Evolutionary conservation across 225 moss, liverwort and hornwort genomes (phyloP), one percentile per base, ranked within the genome.

Genomic region (Pleurozium schreberi): DNA sequence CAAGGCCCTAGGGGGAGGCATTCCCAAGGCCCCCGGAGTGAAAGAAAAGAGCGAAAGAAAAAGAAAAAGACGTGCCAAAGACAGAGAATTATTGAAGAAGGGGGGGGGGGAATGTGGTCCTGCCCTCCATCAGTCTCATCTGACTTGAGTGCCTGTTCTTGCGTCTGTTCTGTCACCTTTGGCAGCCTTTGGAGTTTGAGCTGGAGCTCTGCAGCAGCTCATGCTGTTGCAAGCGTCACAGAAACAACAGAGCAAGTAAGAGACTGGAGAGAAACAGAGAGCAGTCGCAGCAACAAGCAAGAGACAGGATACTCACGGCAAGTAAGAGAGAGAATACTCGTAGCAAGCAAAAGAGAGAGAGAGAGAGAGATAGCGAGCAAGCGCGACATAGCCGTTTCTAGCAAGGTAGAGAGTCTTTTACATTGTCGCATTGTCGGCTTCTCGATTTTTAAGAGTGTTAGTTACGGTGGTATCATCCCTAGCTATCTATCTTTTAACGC

Each of bases 91-190:
- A 89, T 89, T 91, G 91, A 53, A n/a, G 50, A 53, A 19, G 53
- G 53, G 62, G 60, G 11, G 62, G 69, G 75, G 80, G 84, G 87
- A 87, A 91, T 91, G 91, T 84, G 87, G 91, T 83, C 83, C 89
- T 83, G 69, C 84, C 52, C 60, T 36, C 71, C 62, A 69, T 87
- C 84, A 63, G 71, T 40, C 61, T 88, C 69, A 20, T 84, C 90
- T 90, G 65, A 74, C 90, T 81, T 25, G 47, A 73, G 49, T 61
- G 87, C 18, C 89, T 74, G 89, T 79, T 86, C 89, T 91, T 78
- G 89, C 86, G 80, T 62, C 88, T 91, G 91, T 87, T 82, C 83
- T 84, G 84, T 53, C 89, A 84, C 80, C 87, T 26, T 70, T 73
- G 78, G 84, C 91, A 89, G 87, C 80, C 91, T 87, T 89, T 8